Base-by-base conservation (phyloP, 495 filamentous ascomycete genomes). In the Lepraria neglecta region DNA sequence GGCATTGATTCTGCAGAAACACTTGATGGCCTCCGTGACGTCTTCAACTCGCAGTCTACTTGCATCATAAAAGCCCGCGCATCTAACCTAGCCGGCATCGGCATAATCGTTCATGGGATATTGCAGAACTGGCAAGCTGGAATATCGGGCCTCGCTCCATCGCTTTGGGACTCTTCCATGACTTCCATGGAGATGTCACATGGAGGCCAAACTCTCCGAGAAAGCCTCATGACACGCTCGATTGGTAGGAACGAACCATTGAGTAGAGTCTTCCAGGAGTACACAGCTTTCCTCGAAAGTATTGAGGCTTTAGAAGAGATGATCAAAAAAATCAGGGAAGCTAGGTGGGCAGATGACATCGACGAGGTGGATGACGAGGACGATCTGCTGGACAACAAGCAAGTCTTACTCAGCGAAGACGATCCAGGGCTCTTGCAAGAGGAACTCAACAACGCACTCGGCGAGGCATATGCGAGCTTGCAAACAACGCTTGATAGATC, bases 341-440 rank as follows among this genome's bases (percentile, higher is more conserved):
- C 82, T 35, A 82, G 81, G 58, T 95, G 91, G 87, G 84, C 87
- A 27, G 87, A 92, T 60, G 82, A 90, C 38, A 73, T 90, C 15
- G 86, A 94, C 35, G 81, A 84, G 30, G 84, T 87, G 54, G 79
- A 84, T 17, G 86, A 88, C 43, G 89, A 92, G 45, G 86, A 91
- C 47, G 82, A 86, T 1, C 79, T 87, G 40, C 84, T 92, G 61
- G 68, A 71, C 21, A 42, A 68, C 6, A 65, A 56, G 54, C 64
- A 87, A 33, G 75, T 76, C 4, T 72, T 84, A 14, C 76, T 95
- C 35, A 87, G 83, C 68, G 80, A 83, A 38, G 82, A 92, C 31
- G 94, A 97, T 68, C 86, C 90, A 2, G 70, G 77, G 43, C 64
- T 80, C 28, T 68, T 96, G 15, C 80, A 83, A 45, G 76, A 85